Evolutionary conservation across 1,284 basidiomycete species (phyloP), one percentile per base, ranked within the genome.

Genomic region (Schizophyllum amplum): DNA sequence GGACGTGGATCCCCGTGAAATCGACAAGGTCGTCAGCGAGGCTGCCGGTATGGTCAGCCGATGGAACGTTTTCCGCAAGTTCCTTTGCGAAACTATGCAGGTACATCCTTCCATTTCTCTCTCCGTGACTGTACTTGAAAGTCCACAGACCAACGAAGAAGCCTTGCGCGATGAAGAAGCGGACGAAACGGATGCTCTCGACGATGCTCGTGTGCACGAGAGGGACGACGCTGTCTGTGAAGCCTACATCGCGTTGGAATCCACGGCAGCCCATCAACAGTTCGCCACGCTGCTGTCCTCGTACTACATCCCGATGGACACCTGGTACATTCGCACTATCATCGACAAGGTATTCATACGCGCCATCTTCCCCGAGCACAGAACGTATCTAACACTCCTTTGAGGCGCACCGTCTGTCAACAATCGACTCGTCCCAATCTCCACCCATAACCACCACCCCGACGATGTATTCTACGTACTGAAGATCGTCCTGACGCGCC

Each of bases 391-490:
- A n/a, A n/a, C 51, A 58, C 59, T 53, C 48, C 53, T 61, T 56
- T 47, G 48, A 26, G 87, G 88, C 88, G n/a, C 87, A 87, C 64
- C 79, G 80, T 25, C 71, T 88, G 49, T 84, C 87, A 4, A 79
- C 69, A 21, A 71, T 85, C 11, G 92, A 96, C 69, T 70, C 80
- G 23, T 79, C 87, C 1, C 85, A 91, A 62, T 71, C 64, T 23
- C 84, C 79, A 47, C 72, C 75, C 4, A 77, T 75, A 5, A 86
- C 92, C 56, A 82, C 90, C 50, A 87, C 87, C 91, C 95, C 0
- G 94, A 98, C 68, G 94, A 98, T 64, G 90, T 87, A 1, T 98
- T 98, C 72, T 98, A 95, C 71, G 87, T 98, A 57, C 74, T 97
- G 60, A 97, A 95, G 70, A 78, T 86, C 3, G 86, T 94, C 1